These are phyloP conservation scores for Neckera pumila DNA, from an alignment of 225 moss, liverwort and hornwort genomes.

Conservation along the genomic window DNA sequence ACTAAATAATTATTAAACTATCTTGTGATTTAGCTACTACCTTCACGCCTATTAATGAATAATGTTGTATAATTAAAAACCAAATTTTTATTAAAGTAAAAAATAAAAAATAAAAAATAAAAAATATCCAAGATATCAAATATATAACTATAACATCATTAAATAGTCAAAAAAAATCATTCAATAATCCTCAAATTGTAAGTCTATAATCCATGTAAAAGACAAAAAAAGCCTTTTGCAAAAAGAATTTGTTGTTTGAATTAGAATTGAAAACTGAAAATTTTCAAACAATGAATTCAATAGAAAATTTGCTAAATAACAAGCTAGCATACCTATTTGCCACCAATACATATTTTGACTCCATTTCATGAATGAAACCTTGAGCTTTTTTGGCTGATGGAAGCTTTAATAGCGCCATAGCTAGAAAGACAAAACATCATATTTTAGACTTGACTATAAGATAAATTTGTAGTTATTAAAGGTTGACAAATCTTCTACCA, in stretches of 20 bases:
- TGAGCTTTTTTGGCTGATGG: background rate
- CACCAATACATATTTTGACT: background rate
- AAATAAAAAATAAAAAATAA: background rate
- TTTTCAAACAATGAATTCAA: background rate
- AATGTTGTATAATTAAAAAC: no score
- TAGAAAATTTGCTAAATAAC: background rate
- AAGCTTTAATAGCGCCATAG: conserved; percentile 25
- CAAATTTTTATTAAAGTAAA: no score
- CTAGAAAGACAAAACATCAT: conserved; percentile 3
- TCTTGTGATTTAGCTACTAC: background rate
- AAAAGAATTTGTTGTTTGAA: background rate
- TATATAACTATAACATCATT: background rate
- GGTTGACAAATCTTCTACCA: background rate
- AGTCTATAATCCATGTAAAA: background rate
- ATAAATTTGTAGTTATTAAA: background rate
- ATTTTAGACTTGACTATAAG: background rate
- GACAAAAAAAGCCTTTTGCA: background rate
- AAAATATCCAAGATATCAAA: background rate
- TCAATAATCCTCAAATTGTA: background rate
- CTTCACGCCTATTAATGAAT: background rate
- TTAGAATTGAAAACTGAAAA: background rate
- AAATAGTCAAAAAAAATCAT: background rate
- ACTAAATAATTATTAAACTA: no score
- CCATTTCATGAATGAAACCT: background rate
- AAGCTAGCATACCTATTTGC: conserved; percentile 11